Percentiles rank a stretch among this genome's conserved stretches.
phyloP scores from a whole-genome alignment of 169 alveolate genomes.

The Plasmodium coatneyi region DNA sequence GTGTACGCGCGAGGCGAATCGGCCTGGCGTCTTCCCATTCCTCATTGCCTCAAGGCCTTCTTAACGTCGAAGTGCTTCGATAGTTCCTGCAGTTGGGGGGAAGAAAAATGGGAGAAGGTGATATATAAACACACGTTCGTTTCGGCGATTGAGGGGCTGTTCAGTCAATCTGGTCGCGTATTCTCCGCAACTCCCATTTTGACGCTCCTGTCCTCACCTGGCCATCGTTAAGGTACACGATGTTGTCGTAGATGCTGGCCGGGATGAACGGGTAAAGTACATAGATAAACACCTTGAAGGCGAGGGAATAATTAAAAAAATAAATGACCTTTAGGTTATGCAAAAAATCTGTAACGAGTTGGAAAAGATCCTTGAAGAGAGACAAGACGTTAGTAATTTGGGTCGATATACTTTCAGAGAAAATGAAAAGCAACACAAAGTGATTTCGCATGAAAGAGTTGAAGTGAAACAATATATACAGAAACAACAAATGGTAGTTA shows the following conservation, averaged over 20 bases:
- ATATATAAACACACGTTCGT: background rate
- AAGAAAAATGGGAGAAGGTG: background rate
- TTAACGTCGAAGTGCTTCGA: constrained; percentile 54
- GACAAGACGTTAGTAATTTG: constrained; percentile 46
- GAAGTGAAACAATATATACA: constrained; percentile 32
- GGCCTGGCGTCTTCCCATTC: background rate
- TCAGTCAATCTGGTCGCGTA: no score
- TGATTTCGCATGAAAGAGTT: constrained; percentile 42
- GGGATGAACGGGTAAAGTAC: constrained; percentile 65
- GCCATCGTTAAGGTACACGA: constrained; percentile 14
- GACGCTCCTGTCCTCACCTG: background rate
- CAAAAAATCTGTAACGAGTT: constrained; percentile 24
- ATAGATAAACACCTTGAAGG: constrained; percentile 34
- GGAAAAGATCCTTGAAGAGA: constrained; percentile 45
- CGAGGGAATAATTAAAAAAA: constrained; percentile 41
- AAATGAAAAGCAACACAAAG: constrained; percentile 37
- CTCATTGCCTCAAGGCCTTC: constrained; percentile 19
- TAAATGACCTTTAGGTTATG: constrained; percentile 35
- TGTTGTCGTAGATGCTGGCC: constrained; percentile 18
- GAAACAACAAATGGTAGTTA: constrained; percentile 26
- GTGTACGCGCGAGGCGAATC: background rate
- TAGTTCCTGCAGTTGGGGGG: constrained; percentile 18
- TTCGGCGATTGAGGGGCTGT: background rate
- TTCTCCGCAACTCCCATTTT: background rate
- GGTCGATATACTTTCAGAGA: constrained; percentile 19